These are phyloP conservation scores for Pisolithus microcarpus DNA, from an alignment of 768 basidiomycete genomes.

Conservation along the genomic window DNA sequence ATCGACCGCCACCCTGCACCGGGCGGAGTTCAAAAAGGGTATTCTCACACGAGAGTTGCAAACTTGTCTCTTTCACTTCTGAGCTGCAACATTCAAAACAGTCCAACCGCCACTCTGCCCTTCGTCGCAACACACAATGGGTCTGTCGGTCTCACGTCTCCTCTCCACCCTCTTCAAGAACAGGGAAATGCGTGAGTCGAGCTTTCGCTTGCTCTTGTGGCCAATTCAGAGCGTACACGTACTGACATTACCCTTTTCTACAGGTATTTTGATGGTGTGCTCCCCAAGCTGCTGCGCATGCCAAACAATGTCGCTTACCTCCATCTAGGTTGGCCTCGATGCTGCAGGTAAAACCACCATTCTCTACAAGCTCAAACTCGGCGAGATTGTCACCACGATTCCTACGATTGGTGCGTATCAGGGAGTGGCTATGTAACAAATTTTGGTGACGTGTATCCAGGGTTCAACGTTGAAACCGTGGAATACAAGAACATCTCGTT, in stretches of 20 bases:
- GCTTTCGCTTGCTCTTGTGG: no score
- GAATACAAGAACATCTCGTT: conserved; percentile 99
- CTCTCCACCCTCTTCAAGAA: conserved; percentile 89
- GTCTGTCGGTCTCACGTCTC: conserved; percentile 67
- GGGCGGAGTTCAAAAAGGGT: conserved; percentile 28
- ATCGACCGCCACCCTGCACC: not conserved
- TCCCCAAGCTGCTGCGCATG: conserved; percentile 14
- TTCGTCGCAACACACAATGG: conserved; percentile 47
- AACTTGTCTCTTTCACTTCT: conserved; percentile 28
- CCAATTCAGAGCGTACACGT: conserved; percentile 15
- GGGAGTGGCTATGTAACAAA: not conserved
- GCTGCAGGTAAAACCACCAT: conserved; percentile 99
- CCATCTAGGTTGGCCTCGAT: conserved; percentile 86
- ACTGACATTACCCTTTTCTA: conserved; percentile 22
- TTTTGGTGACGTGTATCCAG: conserved; percentile 36
- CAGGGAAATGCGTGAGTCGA: conserved; percentile 95
- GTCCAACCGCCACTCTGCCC: conserved; percentile 22
- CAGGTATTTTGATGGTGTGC: conserved; percentile 93
- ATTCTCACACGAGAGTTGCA: conserved; percentile 27
- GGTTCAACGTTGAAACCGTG: conserved; percentile 99
- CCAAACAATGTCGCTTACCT: conserved; percentile 8
- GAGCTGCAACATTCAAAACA: conserved; percentile 20
- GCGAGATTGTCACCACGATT: conserved; percentile 99
- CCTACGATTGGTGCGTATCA: conserved; percentile 88
- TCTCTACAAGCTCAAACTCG: conserved; percentile 98